These are phyloP conservation scores for Microglena sp. DNA, from an alignment of 139 green algal genomes.

Conservation along the genomic window DNA sequence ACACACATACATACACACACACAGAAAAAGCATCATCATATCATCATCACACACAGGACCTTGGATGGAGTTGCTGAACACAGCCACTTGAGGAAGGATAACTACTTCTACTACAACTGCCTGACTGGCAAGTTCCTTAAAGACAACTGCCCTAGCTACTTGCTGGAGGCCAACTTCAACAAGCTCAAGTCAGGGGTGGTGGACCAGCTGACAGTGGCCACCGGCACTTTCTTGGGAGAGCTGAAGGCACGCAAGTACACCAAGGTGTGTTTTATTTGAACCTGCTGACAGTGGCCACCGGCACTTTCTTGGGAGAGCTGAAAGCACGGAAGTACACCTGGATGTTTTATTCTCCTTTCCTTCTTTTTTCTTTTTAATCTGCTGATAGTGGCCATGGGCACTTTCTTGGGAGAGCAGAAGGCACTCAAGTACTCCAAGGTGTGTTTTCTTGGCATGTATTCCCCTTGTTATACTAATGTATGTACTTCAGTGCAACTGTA, in stretches of 20 bases:
- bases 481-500: too few species aligned
- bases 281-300: slow-evolving; percentile 64
- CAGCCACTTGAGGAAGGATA: slow-evolving; percentile 51
- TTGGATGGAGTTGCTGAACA: slow-evolving; percentile 43
- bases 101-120: slow-evolving; percentile 99
- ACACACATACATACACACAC: too few species aligned
- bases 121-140: slow-evolving; percentile 79
- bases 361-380: background rate
- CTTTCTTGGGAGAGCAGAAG: slow-evolving; percentile 82
- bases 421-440: slow-evolving; percentile 85
- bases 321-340: slow-evolving; percentile 79
- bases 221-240: slow-evolving; percentile 78
- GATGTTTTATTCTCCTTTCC: too few species aligned
- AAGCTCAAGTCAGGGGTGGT: slow-evolving; percentile 52
- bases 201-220: slow-evolving; percentile 45
- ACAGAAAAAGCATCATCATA: too few species aligned
- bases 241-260: slow-evolving; percentile 82
- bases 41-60: too few species aligned
- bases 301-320: slow-evolving; percentile 83
- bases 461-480: too few species aligned
- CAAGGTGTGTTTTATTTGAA: slow-evolving; percentile 54
- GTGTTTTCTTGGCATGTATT: background rate
- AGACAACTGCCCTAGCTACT: slow-evolving; percentile 91
- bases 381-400: slow-evolving; percentile 58
- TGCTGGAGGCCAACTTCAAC: slow-evolving; percentile 67